Evolutionary conservation across 225 moss, liverwort and hornwort genomes (phyloP), one percentile per base, ranked within the genome.

Genomic region (Rhytidiadelphus loreus): DNA sequence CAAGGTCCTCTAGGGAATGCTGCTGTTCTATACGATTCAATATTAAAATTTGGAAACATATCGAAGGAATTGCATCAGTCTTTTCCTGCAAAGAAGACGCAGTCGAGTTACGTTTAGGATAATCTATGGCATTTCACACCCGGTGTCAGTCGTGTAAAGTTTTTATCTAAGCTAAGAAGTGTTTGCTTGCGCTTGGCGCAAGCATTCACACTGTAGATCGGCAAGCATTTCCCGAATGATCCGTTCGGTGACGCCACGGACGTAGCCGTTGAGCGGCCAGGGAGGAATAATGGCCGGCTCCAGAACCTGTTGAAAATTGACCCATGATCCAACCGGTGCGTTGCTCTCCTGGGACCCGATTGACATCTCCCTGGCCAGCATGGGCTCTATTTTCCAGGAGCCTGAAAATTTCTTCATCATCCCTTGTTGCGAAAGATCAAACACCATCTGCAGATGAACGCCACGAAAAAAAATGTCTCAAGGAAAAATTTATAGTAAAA

Each of bases 391-490:
- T 88, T 95, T 96, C 97, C 97, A 98, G 22, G 92, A 92, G 33
- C 97, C 97, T 15, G 91, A 71, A 82, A 98, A 98, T 83, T 96
- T 96, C 84, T 92, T 95, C 97, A 98, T 96, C 96, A 96, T 96
- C n/a, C 96, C 97, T 90, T 92, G 92, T 41, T 81, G 90, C 22
- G 96, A 86, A 56, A 98, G 91, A 86, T 96, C 92, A 87, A 95
- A 98, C 55, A 88, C 46, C 96, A 98, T 86, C 97, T 97, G 95
- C 89, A 86, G 25, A 76, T 52, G 29, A 90, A 41, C 75, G 76
- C 33, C 58, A 83, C 23, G 17, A 16, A 62, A 63, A n/a, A 37
- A 71, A 48, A 48, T 28, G 21, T 28, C 56, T 83, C 53, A 87
- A 71, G 23, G 37, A 46, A 60, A 43, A 13, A 10, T 8, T 77